Base-by-base conservation (phyloP, 352 stramenopile genomes). In the Lagenidium giganteum region DNA sequence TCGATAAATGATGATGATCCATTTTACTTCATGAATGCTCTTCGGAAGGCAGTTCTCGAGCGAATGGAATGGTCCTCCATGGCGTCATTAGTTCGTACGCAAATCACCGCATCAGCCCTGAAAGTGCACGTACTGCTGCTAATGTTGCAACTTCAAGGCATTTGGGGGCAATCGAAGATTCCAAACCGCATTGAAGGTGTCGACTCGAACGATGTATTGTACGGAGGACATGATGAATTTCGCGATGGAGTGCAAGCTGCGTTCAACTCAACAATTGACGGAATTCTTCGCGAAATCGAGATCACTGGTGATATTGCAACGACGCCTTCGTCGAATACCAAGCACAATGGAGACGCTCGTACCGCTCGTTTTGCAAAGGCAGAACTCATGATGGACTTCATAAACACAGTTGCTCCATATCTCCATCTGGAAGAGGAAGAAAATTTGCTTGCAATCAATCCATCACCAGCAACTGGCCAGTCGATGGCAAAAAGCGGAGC, bases 191-290 rank as follows among this genome's bases (percentile, higher is more conserved):
- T 87, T 1, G 12, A 54, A 14, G 58, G 77, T 12, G 66, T 95
- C 13, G 79, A 93, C 24, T 83, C 67, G n/a, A 96, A 96, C 41
- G 79, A 95, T 42, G 71, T 83, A 3, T 54, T 96, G 1, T 96
- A 94, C 36, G 76, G 71, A 22, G 79, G 77, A 0, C 62, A 85
- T 16, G 53, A 62, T 8, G 40, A 28, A 7, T 93, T 93, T 48
- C 40, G 56, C 3, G 47, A 69, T 2, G 61, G 81, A 25, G 67
- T 91, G 7, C 45, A 84, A 16, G 11, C 20, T 6, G 40, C 58
- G 3, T 85, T 90, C 28, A 75, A 64, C 12, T 53, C 51, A 3
- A 65, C 56, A 5, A 41, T 91, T n/a, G 70, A 85, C 7, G 61
- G 80, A 39, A 47, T 74, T 20, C 51, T 68, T 8, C 53, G 54